Evolutionary conservation across 2,329 filamentous ascomycete species (phyloP), one percentile per base, ranked within the genome.

Genomic region (Fusarium austroafricanum): DNA sequence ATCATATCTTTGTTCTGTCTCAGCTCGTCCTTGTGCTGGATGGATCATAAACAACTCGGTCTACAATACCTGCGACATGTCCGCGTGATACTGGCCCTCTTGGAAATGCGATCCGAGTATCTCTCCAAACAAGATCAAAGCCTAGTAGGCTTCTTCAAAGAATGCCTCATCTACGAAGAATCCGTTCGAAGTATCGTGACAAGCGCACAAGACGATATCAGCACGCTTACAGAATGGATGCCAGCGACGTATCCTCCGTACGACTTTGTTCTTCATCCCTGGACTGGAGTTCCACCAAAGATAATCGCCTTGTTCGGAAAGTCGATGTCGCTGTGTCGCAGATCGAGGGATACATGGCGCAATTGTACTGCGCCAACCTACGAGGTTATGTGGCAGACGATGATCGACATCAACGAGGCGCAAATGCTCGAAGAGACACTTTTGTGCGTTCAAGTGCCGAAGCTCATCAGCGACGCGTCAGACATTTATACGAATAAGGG

Each of bases 21-120:
- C 9, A 71, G 68, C 35, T 71, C 68, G 9, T 71, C 68, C 1
- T 52, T 71, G 1, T 71, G 68, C 29, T 71, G 68, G 68, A 63
- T 60, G 49, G 68, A 71, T 2, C 59, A 60, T 1, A 64, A 66
- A n/a, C 68, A 71, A 7, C 68, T 71, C 1, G 68, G 68, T 1
- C 47, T 71, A 1, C 68, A 71, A 33, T 71, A 71, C 12, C 35
- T 71, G 6, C 52, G 68, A 1, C 68, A 71, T 4, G 65, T 71
- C 11, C 58, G 68, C 10, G 58, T 71, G 5, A 63, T 71, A 53
- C 46, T 71, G 2, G 40, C 66, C 1, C 31, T 71, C 0, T 39
- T 71, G 1, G 68, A 71, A 18, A 68, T 71, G 55, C 52, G 68
- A 20, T 44, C 47, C 2, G 37, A 61, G n/a, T 18, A 60, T 4